Percentiles rank a stretch among this genome's conserved stretches.
phyloP scores from a whole-genome alignment of 129 eudicot genomes.

The Lonicera japonica region DNA sequence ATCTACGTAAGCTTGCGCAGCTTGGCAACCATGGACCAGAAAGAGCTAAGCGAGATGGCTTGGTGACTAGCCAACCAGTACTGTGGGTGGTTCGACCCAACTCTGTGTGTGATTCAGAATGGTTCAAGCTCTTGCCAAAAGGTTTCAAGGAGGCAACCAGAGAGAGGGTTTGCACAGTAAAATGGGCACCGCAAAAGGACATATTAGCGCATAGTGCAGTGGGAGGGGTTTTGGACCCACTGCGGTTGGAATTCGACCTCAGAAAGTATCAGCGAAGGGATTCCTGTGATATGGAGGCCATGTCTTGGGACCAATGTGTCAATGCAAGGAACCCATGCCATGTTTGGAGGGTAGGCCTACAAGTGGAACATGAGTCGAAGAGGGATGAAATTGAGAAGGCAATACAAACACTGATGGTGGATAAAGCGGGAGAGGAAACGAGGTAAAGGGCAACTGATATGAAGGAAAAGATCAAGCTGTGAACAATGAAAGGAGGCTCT shows the following conservation, averaged over 20 bases:
- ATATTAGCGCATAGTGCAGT: constrained; percentile 44
- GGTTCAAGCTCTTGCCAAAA: constrained; percentile 36
- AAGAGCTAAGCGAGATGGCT: constrained; percentile 41
- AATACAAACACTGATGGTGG: constrained; percentile 19
- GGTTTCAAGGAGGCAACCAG: constrained; percentile 21
- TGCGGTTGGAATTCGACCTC: constrained; percentile 36
- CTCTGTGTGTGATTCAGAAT: constrained; percentile 29
- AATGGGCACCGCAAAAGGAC: constrained; percentile 53
- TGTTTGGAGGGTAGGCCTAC: constrained; percentile 37
- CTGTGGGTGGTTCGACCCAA: constrained; percentile 50
- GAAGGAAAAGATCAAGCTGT: no score
- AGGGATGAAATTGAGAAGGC: constrained; percentile 21
- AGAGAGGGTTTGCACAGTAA: constrained; percentile 30
- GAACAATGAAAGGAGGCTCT: no score
- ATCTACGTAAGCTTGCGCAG: constrained; percentile 59
- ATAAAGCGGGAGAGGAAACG: no score
- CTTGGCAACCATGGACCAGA: constrained; percentile 23
- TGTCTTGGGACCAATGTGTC: constrained; percentile 31
- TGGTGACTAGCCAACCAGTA: constrained; percentile 41
- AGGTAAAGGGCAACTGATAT: no score
- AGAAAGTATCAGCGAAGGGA: constrained; percentile 21
- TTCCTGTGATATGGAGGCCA: constrained; percentile 48
- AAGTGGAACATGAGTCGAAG: constrained; percentile 25
- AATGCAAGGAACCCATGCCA: constrained; percentile 34
- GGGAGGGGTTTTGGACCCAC: constrained; percentile 54